phyloP scores from a whole-genome alignment of 805 yeast species.

The Myxozyma geophila region DNA sequence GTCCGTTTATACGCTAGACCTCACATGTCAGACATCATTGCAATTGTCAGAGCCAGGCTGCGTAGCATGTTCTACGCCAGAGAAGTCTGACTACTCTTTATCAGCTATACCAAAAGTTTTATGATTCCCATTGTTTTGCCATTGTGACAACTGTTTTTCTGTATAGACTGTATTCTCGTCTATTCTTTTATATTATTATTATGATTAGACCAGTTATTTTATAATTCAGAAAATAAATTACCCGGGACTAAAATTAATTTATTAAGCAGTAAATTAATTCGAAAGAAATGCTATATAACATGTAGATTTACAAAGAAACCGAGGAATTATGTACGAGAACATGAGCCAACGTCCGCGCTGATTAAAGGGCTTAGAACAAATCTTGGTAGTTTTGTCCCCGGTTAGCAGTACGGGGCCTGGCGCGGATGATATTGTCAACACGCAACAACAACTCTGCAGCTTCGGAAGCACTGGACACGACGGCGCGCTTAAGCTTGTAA shows the following conservation, averaged over 20 bases:
- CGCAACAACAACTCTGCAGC: constrained; percentile 95
- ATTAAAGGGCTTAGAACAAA: constrained; percentile 11
- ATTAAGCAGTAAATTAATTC: too few species aligned
- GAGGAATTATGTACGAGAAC: neutral
- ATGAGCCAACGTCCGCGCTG: neutral
- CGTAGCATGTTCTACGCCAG: neutral
- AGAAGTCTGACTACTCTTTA: too few species aligned
- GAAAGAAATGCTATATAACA: neutral
- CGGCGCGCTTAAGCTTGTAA: constrained; percentile 88
- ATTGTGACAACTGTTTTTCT: too few species aligned
- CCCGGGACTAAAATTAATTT: too few species aligned
- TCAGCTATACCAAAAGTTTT: too few species aligned
- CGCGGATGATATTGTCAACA: constrained; percentile 95
- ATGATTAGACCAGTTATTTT: too few species aligned
- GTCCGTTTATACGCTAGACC: neutral
- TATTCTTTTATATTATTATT: too few species aligned
- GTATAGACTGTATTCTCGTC: too few species aligned
- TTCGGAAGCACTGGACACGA: constrained; percentile 94
- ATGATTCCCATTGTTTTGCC: too few species aligned
- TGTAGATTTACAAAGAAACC: neutral
- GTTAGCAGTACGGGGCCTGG: constrained; percentile 82
- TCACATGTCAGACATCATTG: neutral
- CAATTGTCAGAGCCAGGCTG: neutral
- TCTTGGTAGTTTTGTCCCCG: constrained; percentile 21
- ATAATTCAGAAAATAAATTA: too few species aligned